These are phyloP conservation scores for Pyronema domesticum DNA, from an alignment of 495 filamentous ascomycete genomes.

Conservation along the genomic window DNA sequence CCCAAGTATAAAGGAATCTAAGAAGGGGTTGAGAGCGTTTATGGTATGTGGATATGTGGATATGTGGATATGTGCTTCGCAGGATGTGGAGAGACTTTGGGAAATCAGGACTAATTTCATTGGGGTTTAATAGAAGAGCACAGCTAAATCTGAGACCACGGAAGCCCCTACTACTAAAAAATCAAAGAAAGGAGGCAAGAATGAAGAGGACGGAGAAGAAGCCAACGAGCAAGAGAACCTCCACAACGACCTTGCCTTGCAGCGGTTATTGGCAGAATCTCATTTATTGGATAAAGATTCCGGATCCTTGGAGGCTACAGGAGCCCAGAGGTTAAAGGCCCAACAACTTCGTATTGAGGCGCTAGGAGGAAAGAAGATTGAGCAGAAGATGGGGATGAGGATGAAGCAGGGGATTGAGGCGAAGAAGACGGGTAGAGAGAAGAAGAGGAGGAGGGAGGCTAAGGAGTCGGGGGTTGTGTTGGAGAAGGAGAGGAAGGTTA, in stretches of 20 bases:
- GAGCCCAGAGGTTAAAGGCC: constrained; percentile 53
- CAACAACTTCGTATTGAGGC: constrained; percentile 64
- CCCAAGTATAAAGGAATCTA: neutral
- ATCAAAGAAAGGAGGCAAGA: constrained; percentile 19
- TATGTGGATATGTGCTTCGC: neutral
- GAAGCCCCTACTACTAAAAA: constrained; percentile 23
- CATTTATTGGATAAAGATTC: constrained; percentile 60
- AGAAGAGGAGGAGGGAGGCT: constrained; percentile 55
- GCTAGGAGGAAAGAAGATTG: constrained; percentile 60
- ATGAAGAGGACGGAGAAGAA: constrained; percentile 34
- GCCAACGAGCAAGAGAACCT: constrained; percentile 35
- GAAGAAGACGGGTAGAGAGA: constrained; percentile 45
- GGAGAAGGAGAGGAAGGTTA: constrained; percentile 41
- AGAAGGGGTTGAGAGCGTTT: constrained; percentile 14
- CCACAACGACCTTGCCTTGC: constrained; percentile 82
- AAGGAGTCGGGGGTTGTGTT: constrained; percentile 80
- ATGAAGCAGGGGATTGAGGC: constrained; percentile 62
- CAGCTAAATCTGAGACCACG: neutral
- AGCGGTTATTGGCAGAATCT: constrained; percentile 76
- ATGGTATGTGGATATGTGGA: constrained; percentile 9
- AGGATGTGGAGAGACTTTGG: too few species aligned
- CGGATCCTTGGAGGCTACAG: constrained; percentile 41
- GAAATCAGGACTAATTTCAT: neutral
- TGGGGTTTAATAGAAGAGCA: neutral
- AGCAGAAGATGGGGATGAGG: constrained; percentile 66